These are phyloP conservation scores for Achlya hypogyna DNA, from an alignment of 352 stramenopile species.

Conservation along the genomic window DNA sequence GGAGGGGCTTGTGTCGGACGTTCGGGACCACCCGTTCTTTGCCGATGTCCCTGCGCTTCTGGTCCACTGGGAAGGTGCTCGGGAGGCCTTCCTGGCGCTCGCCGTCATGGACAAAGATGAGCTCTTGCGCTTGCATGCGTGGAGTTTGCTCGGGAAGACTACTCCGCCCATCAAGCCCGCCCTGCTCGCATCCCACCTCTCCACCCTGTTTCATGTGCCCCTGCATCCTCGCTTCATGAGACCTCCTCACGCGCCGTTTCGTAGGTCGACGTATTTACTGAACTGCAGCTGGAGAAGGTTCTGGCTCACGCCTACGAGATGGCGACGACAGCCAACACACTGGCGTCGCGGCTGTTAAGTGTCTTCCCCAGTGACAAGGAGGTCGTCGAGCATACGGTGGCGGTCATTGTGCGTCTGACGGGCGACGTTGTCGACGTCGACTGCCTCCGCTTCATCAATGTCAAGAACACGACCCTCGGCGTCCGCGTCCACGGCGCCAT, in stretches of 20 bases:
- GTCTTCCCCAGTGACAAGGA: neutral
- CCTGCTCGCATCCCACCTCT: neutral
- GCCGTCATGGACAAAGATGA: neutral
- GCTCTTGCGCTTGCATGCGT: conserved; percentile 4
- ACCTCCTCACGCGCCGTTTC: too few relatives aligned
- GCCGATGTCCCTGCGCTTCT: neutral
- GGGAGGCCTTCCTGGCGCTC: neutral
- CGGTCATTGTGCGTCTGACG: neutral
- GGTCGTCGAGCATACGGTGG: neutral
- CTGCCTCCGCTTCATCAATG: conserved; percentile 13
- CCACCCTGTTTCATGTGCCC: neutral
- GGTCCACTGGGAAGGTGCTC: neutral
- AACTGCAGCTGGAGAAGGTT: neutral
- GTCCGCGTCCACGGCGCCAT: conserved; percentile 5
- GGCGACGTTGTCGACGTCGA: conserved; percentile 6
- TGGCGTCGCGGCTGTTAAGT: neutral
- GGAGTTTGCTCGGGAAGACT: neutral
- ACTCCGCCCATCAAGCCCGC: neutral
- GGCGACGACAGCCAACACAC: neutral
- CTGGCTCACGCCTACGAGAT: neutral
- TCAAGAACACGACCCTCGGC: conserved; percentile 8
- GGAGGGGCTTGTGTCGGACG: neutral
- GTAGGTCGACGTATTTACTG: neutral
- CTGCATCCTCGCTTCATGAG: neutral
- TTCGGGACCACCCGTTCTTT: neutral